Conservation (phyloP, 495 filamentous ascomycete species). For the Thermothielavioides terrestris region DNA sequence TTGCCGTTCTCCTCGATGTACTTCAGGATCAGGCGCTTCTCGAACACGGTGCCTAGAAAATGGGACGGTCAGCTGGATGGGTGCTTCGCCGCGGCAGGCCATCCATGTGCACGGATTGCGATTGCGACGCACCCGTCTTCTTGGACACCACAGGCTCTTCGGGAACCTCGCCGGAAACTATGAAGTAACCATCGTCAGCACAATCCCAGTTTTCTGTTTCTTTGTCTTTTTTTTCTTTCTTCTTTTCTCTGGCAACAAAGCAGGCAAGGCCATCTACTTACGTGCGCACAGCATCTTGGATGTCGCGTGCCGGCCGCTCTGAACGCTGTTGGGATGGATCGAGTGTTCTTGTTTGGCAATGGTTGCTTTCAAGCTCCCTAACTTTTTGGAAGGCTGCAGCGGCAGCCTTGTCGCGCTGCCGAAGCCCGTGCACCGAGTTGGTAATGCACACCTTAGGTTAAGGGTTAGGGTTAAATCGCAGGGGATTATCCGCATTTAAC, state of each 20-base stretch:
- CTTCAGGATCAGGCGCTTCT: conserved; percentile 88
- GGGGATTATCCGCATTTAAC: no score
- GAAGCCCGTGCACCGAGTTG: neutral
- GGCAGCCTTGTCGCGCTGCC: neutral
- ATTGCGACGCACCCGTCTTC: conserved; percentile 67
- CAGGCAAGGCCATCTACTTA: conserved; percentile 17
- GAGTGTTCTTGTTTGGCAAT: neutral
- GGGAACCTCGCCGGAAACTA: conserved; percentile 97
- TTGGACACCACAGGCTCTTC: conserved; percentile 89
- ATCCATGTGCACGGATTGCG: neutral
- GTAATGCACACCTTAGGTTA: no score
- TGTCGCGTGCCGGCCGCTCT: neutral
- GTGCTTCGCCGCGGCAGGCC: no score
- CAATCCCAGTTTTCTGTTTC: neutral
- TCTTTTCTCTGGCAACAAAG: no score
- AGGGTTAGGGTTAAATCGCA: no score
- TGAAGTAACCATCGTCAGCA: conserved; percentile 19
- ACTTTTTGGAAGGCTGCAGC: conserved; percentile 19
- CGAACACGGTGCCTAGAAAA: conserved; percentile 71
- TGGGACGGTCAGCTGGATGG: conserved; percentile 16
- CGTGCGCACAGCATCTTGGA: conserved; percentile 65
- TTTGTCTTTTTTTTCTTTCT: no score
- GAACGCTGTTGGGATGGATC: neutral
- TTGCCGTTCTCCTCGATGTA: conserved; percentile 92
- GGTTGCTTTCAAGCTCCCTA: conserved; percentile 2